Percentiles rank a stretch among this genome's conserved stretches.
These are phyloP conservation scores for Sclerotinia trifoliorum DNA, from an alignment of 2,329 filamentous ascomycete genomes.

Conservation along the genomic window DNA sequence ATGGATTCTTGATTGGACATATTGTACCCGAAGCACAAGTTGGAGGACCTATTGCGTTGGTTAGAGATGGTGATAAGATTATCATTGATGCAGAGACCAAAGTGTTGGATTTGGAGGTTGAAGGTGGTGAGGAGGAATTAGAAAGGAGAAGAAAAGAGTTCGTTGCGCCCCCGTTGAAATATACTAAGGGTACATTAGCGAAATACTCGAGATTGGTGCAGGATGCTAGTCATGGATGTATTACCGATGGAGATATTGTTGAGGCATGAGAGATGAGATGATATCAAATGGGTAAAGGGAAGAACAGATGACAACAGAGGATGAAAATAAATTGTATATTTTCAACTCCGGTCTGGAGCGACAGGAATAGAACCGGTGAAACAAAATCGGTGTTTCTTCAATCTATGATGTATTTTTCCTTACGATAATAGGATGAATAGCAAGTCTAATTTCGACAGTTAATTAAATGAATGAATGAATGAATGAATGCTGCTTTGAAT, in stretches of 20 bases:
- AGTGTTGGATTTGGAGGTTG: conserved; percentile 52
- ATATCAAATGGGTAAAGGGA: too few species aligned
- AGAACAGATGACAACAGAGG: neutral
- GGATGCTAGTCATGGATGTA: conserved; percentile 58
- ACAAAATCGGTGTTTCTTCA: neutral
- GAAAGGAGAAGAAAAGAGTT: conserved; percentile 51
- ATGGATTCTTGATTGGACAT: conserved; percentile 62
- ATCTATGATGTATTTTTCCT: neutral
- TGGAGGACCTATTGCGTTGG: conserved; percentile 58
- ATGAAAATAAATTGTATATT: neutral
- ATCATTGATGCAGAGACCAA: conserved; percentile 59
- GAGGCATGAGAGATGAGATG: neutral
- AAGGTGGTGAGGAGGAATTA: conserved; percentile 38
- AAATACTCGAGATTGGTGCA: conserved; percentile 56
- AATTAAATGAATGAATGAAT: too few species aligned
- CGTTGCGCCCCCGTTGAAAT: conserved; percentile 54
- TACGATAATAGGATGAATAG: neutral
- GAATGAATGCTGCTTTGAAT: too few species aligned
- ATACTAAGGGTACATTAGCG: conserved; percentile 56
- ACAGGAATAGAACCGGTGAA: neutral
- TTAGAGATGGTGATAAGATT: conserved; percentile 57
- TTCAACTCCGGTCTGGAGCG: neutral
- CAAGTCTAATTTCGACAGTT: too few species aligned
- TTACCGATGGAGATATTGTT: conserved; percentile 49
- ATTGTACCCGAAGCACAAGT: conserved; percentile 61